A percentile compares a stretch with the other conserved stretches of the same genome.
These are phyloP conservation scores for Pleurostoma richardsiae DNA, from an alignment of 2,329 filamentous ascomycete genomes.

Conservation along the genomic window DNA sequence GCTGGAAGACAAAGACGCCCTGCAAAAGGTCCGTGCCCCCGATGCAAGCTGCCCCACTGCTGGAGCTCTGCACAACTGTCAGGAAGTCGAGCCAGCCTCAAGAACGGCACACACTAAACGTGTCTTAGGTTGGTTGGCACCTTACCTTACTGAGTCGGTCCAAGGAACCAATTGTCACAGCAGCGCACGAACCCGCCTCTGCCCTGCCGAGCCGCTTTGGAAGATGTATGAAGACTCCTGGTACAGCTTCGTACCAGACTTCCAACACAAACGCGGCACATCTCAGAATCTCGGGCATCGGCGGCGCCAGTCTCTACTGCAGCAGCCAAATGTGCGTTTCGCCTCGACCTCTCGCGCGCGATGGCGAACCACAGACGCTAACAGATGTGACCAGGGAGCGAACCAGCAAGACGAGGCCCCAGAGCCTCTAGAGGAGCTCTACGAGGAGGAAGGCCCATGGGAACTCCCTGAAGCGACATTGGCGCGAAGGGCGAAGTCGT, in stretches of 20 bases:
- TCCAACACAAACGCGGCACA: slow-evolving; percentile 44
- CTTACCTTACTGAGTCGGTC: no score
- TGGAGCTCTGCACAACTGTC: no score
- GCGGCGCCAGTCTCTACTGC: slow-evolving; percentile 65
- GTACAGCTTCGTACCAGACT: slow-evolving; percentile 71
- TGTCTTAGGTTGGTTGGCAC: no score
- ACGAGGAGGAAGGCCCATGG: slow-evolving; percentile 52
- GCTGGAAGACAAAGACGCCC: no score
- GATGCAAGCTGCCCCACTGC: no score
- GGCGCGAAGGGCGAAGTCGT: slow-evolving; percentile 66
- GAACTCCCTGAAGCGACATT: slow-evolving; percentile 63
- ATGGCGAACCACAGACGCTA: slow-evolving; percentile 7
- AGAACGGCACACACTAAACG: no score
- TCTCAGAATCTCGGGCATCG: slow-evolving; percentile 49
- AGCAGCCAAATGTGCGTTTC: slow-evolving; percentile 55
- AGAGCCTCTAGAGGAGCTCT: slow-evolving; percentile 52
- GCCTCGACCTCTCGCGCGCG: slow-evolving; percentile 11
- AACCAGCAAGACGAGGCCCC: slow-evolving; percentile 44
- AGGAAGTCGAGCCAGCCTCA: no score
- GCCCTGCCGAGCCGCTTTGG: no score
- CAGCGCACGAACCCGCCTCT: no score
- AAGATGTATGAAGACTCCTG: slow-evolving; percentile 79
- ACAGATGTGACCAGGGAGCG: slow-evolving; percentile 36
- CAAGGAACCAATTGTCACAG: no score
- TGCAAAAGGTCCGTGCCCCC: no score